Evolutionary conservation across 768 basidiomycete species (phyloP), one percentile per base, ranked within the genome.

Genomic region (Russula brevipes): DNA sequence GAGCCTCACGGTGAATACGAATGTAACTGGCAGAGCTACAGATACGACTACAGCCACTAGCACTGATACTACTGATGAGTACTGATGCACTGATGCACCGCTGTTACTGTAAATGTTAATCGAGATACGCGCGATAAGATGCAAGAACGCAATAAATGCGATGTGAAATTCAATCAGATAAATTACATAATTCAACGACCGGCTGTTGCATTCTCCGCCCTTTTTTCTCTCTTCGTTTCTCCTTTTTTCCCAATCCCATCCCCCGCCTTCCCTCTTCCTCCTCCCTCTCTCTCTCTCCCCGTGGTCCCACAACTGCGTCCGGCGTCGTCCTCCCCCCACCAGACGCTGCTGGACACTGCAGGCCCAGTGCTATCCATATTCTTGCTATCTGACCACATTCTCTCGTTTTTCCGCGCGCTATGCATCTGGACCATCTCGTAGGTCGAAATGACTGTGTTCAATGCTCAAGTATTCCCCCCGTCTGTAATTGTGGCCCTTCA

Each of bases 401-500:
- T 16, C 39, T 67, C 66, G 14, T 65, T 67, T 39, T 33, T 10
- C 36, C 30, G 17, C 35, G 30, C 39, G 39, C 56, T 17, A 72
- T 72, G 71, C 69, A 38, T 61, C 54, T 64, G 35, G 54, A 68
- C 56, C 52, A 52, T 44, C 61, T 70, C 52, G 60, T 71, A 49
- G 51, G 56, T 30, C 69, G 59, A 55, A 66, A 63, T 47, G 57
- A 68, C 64, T 87, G 85, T 69, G 76, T 84, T 42, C 57, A 73
- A 46, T 88, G 87, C 70, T 57, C 66, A 5, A 57, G 66, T 54
- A 57, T 46, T 19, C 78, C 80, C 47, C 75, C 78, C 0, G 77
- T 76, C 39, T 89, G 88, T 75, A 77, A 76, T 60, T 91, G 88
- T 68, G 68, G 73, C 44, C 64, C 80, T 9, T 76, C 78, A 71